phyloP scores from a whole-genome alignment of 441 rosid species.

The Dalechampia spathulata region DNA sequence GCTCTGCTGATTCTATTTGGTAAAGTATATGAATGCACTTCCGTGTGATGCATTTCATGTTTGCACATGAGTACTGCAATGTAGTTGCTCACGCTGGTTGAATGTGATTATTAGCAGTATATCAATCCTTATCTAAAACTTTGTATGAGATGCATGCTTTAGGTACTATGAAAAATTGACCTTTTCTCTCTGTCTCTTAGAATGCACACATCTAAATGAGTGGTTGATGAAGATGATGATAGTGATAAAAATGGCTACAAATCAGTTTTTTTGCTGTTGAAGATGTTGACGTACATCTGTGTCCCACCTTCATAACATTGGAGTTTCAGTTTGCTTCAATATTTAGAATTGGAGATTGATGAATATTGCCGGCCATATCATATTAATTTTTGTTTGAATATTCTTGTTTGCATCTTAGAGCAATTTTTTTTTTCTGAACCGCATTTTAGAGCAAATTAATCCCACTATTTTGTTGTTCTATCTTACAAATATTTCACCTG shows the following conservation, averaged over 20 bases:
- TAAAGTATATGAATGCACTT: neutral
- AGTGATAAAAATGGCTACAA: neutral
- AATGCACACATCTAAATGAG: no score
- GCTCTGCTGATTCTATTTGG: neutral
- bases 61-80: neutral
- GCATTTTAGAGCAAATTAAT: no score
- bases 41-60: neutral
- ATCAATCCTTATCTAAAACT: neutral
- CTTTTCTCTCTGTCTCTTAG: neutral
- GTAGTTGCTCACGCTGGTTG: neutral
- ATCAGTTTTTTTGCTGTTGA: neutral
- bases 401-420: no score
- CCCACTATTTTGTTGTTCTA: neutral
- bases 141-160: neutral
- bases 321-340: no score
- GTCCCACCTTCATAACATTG: neutral
- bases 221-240: neutral
- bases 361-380: no score
- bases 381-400: no score
- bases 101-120: neutral
- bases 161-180: neutral
- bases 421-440: no score
- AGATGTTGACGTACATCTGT: neutral
- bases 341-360: no score
- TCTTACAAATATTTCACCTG: conserved; percentile 38